Base-by-base conservation (phyloP, 805 yeast species). In the Saturnispora sanitii region DNA sequence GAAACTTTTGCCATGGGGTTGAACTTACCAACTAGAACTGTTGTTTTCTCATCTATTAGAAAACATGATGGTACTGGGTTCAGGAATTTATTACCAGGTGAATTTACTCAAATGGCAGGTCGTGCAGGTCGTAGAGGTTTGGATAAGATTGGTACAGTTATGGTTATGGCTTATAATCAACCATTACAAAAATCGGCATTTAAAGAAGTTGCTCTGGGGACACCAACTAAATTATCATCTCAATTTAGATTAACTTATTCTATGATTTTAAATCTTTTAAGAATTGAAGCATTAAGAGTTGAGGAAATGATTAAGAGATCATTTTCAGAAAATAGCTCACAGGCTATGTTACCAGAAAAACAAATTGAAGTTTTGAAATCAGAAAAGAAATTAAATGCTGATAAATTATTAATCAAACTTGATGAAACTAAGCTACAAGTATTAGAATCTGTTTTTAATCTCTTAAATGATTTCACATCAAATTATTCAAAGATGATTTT, bases 1-100 rank as follows among this genome's bases (percentile, higher is more conserved):
- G 98, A 92, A 60, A 92, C 98, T 0, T 90, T 92, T 68, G 97
- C 98, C 6, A 92, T 92, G 97, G 98, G 98, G 12, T 72, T 92
- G 57, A 92, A 92, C 57, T 67, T 92, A 55, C 98, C 98, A 11
- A 90, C 98, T 0, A 78, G 95, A 64, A 92, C 98, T 0, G 98
- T 92, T 27, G 88, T 90, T 1, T 92, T 92, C 58, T 75, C 86
- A 46, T 85, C 82, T 35, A 65, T 82, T 37, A 67, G 90, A 49
- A 92, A 92, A 55, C 95, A 90, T 58, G 98, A 92, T 56, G 97
- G 97, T 35, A 71, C 78, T 23, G 73, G 74, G 0, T 77, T 85
- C 61, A 72, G 98, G 60, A 75, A 81, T 54, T 67, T 92, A 45
- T 70, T 81, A 8, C 96, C 98, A 0, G 98, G 98, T 41, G 98